Evolutionary conservation across 2,329 filamentous ascomycete species (phyloP).

Genomic region (Mycocentrospora acerina): DNA sequence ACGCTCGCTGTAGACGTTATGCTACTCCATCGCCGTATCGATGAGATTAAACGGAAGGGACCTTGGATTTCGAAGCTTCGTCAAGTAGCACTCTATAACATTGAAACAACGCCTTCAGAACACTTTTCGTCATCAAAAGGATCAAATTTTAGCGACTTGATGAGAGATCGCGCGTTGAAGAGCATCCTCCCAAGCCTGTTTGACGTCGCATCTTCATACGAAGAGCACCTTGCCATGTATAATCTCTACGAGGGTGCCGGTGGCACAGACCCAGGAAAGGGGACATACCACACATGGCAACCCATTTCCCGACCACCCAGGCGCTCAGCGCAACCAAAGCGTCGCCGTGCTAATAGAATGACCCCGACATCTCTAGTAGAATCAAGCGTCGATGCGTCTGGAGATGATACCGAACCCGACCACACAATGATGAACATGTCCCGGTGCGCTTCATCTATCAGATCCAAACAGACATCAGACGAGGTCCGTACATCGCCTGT

Average conservation of each 20-base stretch:
- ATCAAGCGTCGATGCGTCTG: slow-evolving; percentile 8
- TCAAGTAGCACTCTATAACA: slow-evolving; percentile 18
- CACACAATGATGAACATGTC: slow-evolving; percentile 11
- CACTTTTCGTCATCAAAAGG: slow-evolving; percentile 32
- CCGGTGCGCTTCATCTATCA: not conserved
- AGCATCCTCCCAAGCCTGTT: slow-evolving; percentile 32
- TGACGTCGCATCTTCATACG: slow-evolving; percentile 27
- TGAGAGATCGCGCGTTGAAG: slow-evolving; percentile 28
- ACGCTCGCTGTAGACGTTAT: slow-evolving; percentile 32
- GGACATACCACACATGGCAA: slow-evolving; percentile 28
- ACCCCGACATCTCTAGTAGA: slow-evolving; percentile 1
- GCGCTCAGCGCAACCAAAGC: slow-evolving; percentile 11
- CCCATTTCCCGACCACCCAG: slow-evolving; percentile 19
- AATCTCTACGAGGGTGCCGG: slow-evolving; percentile 24
- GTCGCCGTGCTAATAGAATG: slow-evolving; percentile 2
- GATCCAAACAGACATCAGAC: not conserved
- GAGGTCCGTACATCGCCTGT: not conserved
- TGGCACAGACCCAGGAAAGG: slow-evolving; percentile 18
- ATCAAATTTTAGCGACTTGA: slow-evolving; percentile 20
- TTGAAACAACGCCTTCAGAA: slow-evolving; percentile 22
- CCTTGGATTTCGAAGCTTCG: slow-evolving; percentile 29
- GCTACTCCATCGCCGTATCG: slow-evolving; percentile 28
- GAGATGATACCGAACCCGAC: slow-evolving; percentile 26
- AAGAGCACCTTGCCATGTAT: slow-evolving; percentile 31
- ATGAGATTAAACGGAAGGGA: slow-evolving; percentile 23